Evolutionary conservation across 129 eudicot genomes (phyloP), one percentile per base, ranked within the genome.

Genomic region (Tanacetum coccineum): DNA sequence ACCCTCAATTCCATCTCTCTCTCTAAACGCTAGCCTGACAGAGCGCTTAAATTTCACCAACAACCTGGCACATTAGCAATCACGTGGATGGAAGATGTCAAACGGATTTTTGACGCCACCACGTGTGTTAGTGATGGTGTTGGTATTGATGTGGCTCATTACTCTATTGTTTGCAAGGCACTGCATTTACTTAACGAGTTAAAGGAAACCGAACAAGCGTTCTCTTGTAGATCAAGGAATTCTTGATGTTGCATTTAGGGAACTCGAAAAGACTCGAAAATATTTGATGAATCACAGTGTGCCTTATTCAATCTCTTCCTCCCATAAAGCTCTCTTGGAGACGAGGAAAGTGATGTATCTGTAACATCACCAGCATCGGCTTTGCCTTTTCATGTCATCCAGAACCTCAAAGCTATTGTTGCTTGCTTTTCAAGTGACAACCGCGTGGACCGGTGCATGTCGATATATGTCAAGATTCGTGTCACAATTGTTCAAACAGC

Each of bases 81-180:
- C 64, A 13, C 63, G 26, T 93, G 95, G 96, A 78, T 88, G 26
- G 73, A 82, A 67, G 95, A 87, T 20, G 78, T 74, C 63, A 64
- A 72, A 2, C 71, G 39, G 2, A 59, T 78, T 42, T 70, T 87
- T 54, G 59, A 81, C 40, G 70, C 74, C 14, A 67, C 25, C 19
- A 59, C n/a, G 5, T 14, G 42, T 7, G 42, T 36, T 14, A 65
- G n/a, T 26, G 64, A 9, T 22, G 67, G 10, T 64, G 45, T 49
- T 18, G 77, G 22, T 17, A 74, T 81, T 47, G 76, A 78, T 59
- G 26, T 63, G 64, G 21, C 61, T 64, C 79, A 75, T 56, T 28
- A 67, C 48, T 10, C 21, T 10, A 72, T 40, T 26, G 81, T 81
- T 19, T 49, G 65, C 44, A 85, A 76, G 62, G 76, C 80, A 39